Conservation (phyloP, 2,329 filamentous ascomycete species). For the Arachnopeziza araneosa region DNA sequence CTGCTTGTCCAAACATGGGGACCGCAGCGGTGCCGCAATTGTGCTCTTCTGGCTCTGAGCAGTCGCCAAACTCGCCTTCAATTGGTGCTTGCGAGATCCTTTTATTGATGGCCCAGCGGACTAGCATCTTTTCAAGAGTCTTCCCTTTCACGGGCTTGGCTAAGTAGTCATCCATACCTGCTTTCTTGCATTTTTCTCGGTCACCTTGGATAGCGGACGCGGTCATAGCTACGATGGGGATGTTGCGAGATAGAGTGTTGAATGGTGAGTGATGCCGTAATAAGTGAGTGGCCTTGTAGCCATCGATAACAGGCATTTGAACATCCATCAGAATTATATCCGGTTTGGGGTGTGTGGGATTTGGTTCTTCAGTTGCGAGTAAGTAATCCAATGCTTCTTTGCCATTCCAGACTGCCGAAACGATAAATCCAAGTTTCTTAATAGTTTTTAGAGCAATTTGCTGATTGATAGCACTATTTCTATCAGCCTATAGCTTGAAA, state of each 20-base stretch:
- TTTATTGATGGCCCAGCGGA: constrained; percentile 57
- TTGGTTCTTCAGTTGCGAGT: constrained; percentile 40
- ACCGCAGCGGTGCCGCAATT: constrained; percentile 18
- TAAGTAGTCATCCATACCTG: constrained; percentile 73
- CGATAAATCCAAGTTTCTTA: constrained; percentile 21
- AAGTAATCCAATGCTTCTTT: constrained; percentile 52
- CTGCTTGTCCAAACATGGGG: constrained; percentile 18
- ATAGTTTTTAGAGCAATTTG: constrained; percentile 22
- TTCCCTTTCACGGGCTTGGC: constrained; percentile 68
- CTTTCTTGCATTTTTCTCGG: constrained; percentile 64
- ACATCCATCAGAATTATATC: constrained; percentile 77
- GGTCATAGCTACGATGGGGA: constrained; percentile 78
- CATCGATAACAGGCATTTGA: constrained; percentile 72
- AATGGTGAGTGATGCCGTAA: constrained; percentile 65
- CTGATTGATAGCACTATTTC: constrained; percentile 19
- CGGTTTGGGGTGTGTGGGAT: constrained; percentile 38
- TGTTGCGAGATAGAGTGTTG: constrained; percentile 50
- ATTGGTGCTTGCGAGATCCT: constrained; percentile 20
- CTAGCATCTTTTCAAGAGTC: constrained; percentile 63
- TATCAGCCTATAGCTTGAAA: background rate
- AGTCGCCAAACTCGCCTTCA: constrained; percentile 13
- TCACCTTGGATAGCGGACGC: constrained; percentile 74
- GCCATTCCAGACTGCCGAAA: constrained; percentile 24
- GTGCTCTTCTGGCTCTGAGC: constrained; percentile 21
- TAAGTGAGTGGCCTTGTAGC: constrained; percentile 70